Evolutionary conservation across 108 stramenopile species (phyloP), one percentile per base, ranked within the genome.

Genomic region (Skeletonema costatum): DNA sequence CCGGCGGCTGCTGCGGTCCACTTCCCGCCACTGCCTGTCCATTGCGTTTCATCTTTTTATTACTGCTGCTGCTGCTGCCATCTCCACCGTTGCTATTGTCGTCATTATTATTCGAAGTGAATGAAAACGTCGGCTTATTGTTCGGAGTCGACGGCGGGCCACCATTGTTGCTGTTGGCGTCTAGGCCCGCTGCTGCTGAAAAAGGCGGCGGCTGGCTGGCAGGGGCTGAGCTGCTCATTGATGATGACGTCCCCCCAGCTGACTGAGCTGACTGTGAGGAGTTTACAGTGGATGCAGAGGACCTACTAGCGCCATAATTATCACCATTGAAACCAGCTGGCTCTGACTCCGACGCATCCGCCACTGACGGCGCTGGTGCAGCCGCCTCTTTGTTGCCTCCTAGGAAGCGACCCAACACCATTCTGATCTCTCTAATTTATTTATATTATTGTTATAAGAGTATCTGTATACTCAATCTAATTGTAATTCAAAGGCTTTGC

Each of bases 21-120:
- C 25, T 25, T 25, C 44, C 44, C 44, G 44, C 44, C 44, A 46
- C 53, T 29, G 25, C 53, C 53, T 56, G 53, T 56, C 53, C 53
- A 56, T 56, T 56, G 53, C 53, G 53, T 25, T 56, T 56, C 53
- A 56, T 25, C 53, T 56, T 56, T 56, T 56, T 56, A 56, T 25
- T 56, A 25, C 53, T 56, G 53, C 53, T 6, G 17, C 6, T 10
- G 17, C 6, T 10, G 9, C 25, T 25, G 19, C 25, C 19, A 25
- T 10, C 25, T 10, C 21, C 25, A 2, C 25, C 25, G 25, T 29
- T 25, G 9, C 4, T 11, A 25, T 56, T 25, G 25, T 56, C 25
- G 21, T 25, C 4, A 56, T 56, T 56, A 56, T 56, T 56, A 25
- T 56, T 56, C 25, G 53, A 25, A 56, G 53, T 56, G 21, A 56